Conservation (phyloP, 225 moss, liverwort and hornwort species). For the Asterella californica region DNA sequence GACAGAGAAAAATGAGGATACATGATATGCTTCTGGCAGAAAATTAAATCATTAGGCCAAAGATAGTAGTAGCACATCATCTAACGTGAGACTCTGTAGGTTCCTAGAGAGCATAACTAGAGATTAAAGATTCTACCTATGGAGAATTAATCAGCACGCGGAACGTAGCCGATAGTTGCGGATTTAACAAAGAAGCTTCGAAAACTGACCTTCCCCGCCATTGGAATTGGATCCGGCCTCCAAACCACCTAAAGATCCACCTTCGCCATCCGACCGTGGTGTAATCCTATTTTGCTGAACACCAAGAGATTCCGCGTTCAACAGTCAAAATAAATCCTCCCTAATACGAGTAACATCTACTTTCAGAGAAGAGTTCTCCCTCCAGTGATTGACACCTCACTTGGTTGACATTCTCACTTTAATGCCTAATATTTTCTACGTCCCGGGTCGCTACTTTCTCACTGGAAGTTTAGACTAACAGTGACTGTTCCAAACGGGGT, state of each 20-base stretch:
- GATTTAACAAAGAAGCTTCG: not conserved
- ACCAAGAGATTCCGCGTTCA: not conserved
- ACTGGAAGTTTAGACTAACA: too few species aligned
- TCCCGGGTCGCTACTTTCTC: too few species aligned
- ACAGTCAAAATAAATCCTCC: not conserved
- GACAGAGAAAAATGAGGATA: not conserved
- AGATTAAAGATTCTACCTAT: not conserved
- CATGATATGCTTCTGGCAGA: not conserved
- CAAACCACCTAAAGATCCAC: conserved; percentile 34
- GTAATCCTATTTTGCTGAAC: conserved; percentile 38
- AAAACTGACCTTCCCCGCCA: conserved; percentile 26
- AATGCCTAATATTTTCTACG: too few species aligned
- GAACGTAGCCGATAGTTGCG: not conserved
- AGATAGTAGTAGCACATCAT: too few species aligned
- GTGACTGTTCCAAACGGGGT: too few species aligned
- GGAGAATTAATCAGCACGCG: not conserved
- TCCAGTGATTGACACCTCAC: too few species aligned
- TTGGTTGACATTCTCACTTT: too few species aligned
- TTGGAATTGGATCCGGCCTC: conserved; percentile 35
- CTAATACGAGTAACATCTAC: not conserved
- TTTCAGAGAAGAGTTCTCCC: not conserved
- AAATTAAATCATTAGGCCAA: too few species aligned
- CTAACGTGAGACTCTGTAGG: too few species aligned
- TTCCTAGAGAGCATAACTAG: not conserved
- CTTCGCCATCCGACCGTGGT: conserved; percentile 43